Evolutionary conservation across 78 protist genomes (phyloP).

Genomic region (Tieghemostelium lacteum): DNA sequence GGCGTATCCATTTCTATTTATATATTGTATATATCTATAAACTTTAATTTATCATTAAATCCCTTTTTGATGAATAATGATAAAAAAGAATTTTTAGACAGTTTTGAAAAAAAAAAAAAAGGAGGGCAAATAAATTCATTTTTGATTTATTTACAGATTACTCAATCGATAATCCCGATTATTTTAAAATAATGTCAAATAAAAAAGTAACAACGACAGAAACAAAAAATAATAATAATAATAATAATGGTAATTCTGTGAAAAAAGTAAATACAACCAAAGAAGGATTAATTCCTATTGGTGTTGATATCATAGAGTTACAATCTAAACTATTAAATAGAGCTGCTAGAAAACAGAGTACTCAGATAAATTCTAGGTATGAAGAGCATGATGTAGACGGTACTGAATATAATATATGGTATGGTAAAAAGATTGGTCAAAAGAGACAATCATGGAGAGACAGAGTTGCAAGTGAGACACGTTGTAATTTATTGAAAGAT

Average conservation of each 20-base stretch:
- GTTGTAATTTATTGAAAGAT: slow-evolving; percentile 62
- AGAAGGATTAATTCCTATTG: too few species aligned
- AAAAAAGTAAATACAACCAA: too few species aligned
- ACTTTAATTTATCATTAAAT: not conserved
- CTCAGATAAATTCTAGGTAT: slow-evolving; percentile 44
- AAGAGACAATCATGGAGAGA: slow-evolving; percentile 44
- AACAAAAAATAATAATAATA: not conserved
- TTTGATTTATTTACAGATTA: not conserved
- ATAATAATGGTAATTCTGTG: not conserved
- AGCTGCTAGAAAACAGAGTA: slow-evolving; percentile 69
- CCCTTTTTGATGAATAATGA: too few species aligned
- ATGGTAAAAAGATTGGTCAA: slow-evolving; percentile 65
- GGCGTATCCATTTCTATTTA: too few species aligned
- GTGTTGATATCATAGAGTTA: slow-evolving; percentile 15
- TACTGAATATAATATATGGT: slow-evolving; percentile 80
- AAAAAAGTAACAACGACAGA: not conserved
- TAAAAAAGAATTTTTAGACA: too few species aligned
- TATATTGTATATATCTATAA: not conserved
- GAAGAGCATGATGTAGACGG: slow-evolving; percentile 73
- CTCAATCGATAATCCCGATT: not conserved
- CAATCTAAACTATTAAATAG: slow-evolving; percentile 37
- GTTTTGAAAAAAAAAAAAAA: too few species aligned
- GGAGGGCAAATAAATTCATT: not conserved
- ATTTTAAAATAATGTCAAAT: slow-evolving; percentile 3
- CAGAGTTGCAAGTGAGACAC: slow-evolving; percentile 52